Conservation (phyloP, 768 basidiomycete genomes). For the Lactarius sanguifluus region DNA sequence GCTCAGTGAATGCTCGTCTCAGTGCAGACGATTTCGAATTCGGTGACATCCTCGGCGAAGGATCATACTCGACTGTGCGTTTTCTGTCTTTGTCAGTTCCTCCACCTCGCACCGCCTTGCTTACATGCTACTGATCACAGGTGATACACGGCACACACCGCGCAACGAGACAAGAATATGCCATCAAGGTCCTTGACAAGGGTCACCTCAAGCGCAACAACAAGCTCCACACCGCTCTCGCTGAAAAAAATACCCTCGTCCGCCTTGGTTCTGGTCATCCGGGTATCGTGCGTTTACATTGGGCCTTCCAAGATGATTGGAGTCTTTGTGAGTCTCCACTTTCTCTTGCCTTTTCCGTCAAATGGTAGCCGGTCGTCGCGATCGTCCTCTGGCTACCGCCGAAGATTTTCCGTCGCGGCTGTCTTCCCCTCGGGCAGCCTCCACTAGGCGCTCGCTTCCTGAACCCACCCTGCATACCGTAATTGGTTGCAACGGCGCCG, state of each 20-base stretch:
- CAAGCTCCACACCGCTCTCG: conserved; percentile 72
- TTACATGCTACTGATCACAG: conserved; percentile 38
- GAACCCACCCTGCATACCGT: neutral
- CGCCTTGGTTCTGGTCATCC: conserved; percentile 66
- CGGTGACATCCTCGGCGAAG: conserved; percentile 72
- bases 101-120: conserved; percentile 6
- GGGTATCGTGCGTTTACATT: conserved; percentile 77
- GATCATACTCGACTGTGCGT: conserved; percentile 79
- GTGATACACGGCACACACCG: conserved; percentile 56
- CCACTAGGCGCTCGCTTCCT: neutral
- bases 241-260: conserved; percentile 78
- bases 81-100: neutral
- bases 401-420: neutral
- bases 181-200: conserved; percentile 84
- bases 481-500: neutral
- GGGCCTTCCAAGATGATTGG: conserved; percentile 83
- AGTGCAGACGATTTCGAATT: conserved; percentile 69
- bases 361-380: neutral
- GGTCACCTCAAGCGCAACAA: conserved; percentile 75
- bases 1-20: conserved; percentile 45
- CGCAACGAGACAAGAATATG: conserved; percentile 62
- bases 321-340: conserved; percentile 65
- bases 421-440: neutral
- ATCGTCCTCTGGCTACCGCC: neutral
- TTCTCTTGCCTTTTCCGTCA: neutral